Evolutionary conservation across 176 grass and related monocot species (phyloP), one percentile per base, ranked within the genome.

Genomic region (Typha latifolia): DNA sequence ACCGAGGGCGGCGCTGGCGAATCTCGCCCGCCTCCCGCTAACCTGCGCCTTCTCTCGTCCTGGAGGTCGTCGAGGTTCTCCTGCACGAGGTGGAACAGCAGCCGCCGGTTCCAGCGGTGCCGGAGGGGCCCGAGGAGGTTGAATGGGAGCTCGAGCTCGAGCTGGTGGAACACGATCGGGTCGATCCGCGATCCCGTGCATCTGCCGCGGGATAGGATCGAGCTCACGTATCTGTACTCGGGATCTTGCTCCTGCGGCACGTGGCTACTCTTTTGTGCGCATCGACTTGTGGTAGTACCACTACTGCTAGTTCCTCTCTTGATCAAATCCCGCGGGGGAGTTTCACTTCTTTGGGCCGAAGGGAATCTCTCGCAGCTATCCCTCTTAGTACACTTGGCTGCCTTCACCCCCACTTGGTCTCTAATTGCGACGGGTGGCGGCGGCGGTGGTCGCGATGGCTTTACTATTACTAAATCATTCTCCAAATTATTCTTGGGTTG

Each of bases 41-140:
- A 2, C 10, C 1, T 3, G 56, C 21, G 13, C 0, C 9, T 63
- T 34, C 7, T 22, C 8, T 2, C 4, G 19, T 27, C 48, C 0
- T 71, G 64, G n/a, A 78, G 65, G 10, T 77, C 86, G 0, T 32
- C 76, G 11, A 99, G 53, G n/a, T 90, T 50, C 47, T 99, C 86
- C 64, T 93, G 79, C 3, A 81, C 4, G 0, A 90, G 73, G 63
- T 90, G 81, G 89, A 99, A 99, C 23, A 90, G 68, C 50, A 90
- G 89, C 64, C 93, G 93, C 53, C 95, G 69, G 86, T 94, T 99
- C 84, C 95, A 94, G 10, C 86, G 67, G 73, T 93, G 79, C 0
- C 86, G 64, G 8, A 94, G 68, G 0, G 76, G 9, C 1, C 86
- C 82, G 14, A 75, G 73, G 13, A 78, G 47, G 8, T 80, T 68